Conservation (phyloP, 2,329 filamentous ascomycete species). For the Botrytis elliptica region DNA sequence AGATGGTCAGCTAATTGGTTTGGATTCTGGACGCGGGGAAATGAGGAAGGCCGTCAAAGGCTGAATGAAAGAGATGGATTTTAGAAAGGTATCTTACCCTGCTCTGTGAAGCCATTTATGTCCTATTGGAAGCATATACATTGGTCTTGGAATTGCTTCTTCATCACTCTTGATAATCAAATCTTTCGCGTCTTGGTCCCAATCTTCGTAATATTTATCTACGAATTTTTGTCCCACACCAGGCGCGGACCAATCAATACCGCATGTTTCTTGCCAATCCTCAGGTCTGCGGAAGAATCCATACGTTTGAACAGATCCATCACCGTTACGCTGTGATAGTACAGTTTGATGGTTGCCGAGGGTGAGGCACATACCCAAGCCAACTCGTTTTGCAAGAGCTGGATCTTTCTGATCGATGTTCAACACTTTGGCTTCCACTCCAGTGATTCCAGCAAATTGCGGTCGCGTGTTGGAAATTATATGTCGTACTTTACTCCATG, state of each 20-base stretch:
- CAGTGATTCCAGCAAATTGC: slow-evolving; percentile 24
- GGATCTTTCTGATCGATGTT: slow-evolving; percentile 23
- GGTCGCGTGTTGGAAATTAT: slow-evolving; percentile 24
- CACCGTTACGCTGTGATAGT: slow-evolving; percentile 12
- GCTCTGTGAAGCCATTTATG: slow-evolving; percentile 25
- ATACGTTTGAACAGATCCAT: slow-evolving; percentile 18
- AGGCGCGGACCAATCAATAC: slow-evolving; percentile 11
- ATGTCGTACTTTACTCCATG: slow-evolving; percentile 43
- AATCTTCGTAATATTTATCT: slow-evolving; percentile 15
- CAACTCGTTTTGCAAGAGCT: slow-evolving; percentile 20
- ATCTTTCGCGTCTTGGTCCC: slow-evolving; percentile 14
- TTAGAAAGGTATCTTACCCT: slow-evolving; percentile 21
- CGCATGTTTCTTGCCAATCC: slow-evolving; percentile 13
- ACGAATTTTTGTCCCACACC: slow-evolving; percentile 12
- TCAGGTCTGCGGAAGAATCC: slow-evolving; percentile 15
- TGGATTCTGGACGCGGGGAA: neutral
- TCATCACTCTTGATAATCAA: slow-evolving; percentile 21
- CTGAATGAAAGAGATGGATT: slow-evolving; percentile 14
- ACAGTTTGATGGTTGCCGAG: slow-evolving; percentile 15
- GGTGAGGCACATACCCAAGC: slow-evolving; percentile 13
- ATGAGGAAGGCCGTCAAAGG: slow-evolving; percentile 8
- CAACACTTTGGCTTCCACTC: slow-evolving; percentile 22
- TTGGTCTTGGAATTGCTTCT: slow-evolving; percentile 23
- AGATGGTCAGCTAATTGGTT: slow-evolving; percentile 38
- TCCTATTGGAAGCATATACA: slow-evolving; percentile 24